Conservation (phyloP, 2,329 filamentous ascomycete genomes). For the Diatrype stigma region DNA sequence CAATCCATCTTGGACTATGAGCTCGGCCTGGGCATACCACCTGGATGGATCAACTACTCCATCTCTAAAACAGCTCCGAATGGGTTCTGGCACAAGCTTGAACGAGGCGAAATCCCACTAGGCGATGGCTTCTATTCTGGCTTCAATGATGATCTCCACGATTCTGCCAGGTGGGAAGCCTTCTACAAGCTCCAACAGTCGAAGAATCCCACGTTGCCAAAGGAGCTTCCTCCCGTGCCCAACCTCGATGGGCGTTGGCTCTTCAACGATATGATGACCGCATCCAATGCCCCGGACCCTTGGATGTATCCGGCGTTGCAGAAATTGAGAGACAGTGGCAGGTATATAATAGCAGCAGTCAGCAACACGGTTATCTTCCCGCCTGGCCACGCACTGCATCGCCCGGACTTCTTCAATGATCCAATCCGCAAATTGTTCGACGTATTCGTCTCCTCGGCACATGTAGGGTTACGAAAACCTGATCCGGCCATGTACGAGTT, state of each 20-base stretch:
- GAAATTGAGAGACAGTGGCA: conserved; percentile 58
- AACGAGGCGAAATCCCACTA: conserved; percentile 76
- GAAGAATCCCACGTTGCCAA: conserved; percentile 36
- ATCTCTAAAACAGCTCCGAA: conserved; percentile 74
- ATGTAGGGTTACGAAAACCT: conserved; percentile 84
- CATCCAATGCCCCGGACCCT: conserved; percentile 68
- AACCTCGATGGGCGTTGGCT: conserved; percentile 71
- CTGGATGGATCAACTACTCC: conserved; percentile 87
- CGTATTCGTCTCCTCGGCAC: conserved; percentile 81
- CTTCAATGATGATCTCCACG: conserved; percentile 72
- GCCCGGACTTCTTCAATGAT: conserved; percentile 45
- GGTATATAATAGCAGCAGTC: conserved; percentile 73
- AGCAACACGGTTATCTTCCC: conserved; percentile 91
- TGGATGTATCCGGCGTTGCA: conserved; percentile 83
- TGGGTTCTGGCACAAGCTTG: conserved; percentile 84
- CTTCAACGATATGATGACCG: conserved; percentile 88
- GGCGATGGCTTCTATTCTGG: conserved; percentile 69
- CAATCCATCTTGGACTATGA: conserved; percentile 94
- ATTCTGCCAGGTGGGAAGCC: conserved; percentile 61
- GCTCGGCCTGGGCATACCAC: conserved; percentile 66
- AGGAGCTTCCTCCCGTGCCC: conserved; percentile 59
- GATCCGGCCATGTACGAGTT: conserved; percentile 76
- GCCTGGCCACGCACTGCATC: conserved; percentile 62
- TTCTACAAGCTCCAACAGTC: conserved; percentile 50
- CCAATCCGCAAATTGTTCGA: conserved; percentile 71